These are phyloP conservation scores for Didymella sp. DNA, from an alignment of 2,329 filamentous ascomycete species.

Conservation along the genomic window DNA sequence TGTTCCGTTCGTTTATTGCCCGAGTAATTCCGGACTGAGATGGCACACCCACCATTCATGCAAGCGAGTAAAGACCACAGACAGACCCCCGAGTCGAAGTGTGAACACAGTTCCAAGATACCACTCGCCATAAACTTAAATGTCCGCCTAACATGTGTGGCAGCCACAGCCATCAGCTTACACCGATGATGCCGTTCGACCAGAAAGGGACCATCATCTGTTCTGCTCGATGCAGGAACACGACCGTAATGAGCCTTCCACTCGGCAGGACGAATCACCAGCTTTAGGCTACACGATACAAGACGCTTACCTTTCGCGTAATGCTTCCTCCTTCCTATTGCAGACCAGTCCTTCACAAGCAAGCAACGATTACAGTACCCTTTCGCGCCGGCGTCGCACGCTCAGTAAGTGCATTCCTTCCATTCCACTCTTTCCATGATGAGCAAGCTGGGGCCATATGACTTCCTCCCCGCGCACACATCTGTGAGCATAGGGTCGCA, in stretches of 20 bases:
- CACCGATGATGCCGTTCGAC: not conserved
- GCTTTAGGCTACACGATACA: not conserved
- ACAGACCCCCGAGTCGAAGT: not conserved
- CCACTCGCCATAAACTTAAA: conserved; percentile 1
- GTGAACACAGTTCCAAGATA: conserved; percentile 2
- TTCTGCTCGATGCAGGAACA: conserved; percentile 7
- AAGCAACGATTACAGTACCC: not conserved
- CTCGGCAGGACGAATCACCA: not conserved
- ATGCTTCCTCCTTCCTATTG: not conserved
- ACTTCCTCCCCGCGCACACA: conserved; percentile 27
- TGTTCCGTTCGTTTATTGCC: not conserved
- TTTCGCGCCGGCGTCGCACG: not conserved
- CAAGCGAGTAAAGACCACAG: not conserved
- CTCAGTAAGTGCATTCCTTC: conserved; percentile 18
- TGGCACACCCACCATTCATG: not conserved
- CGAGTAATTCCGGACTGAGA: not conserved
- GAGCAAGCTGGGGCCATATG: conserved; percentile 48
- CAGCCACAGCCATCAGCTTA: not conserved
- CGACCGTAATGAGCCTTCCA: conserved; percentile 3
- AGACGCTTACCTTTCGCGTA: not conserved
- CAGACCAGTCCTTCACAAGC: not conserved
- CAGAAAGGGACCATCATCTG: not conserved
- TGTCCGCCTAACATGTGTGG: not conserved
- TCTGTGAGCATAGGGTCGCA: conserved; percentile 20
- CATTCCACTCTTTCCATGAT: conserved; percentile 27